Evolutionary conservation across 1,284 basidiomycete species (phyloP).

Genomic region (Boletus nobilissimus): DNA sequence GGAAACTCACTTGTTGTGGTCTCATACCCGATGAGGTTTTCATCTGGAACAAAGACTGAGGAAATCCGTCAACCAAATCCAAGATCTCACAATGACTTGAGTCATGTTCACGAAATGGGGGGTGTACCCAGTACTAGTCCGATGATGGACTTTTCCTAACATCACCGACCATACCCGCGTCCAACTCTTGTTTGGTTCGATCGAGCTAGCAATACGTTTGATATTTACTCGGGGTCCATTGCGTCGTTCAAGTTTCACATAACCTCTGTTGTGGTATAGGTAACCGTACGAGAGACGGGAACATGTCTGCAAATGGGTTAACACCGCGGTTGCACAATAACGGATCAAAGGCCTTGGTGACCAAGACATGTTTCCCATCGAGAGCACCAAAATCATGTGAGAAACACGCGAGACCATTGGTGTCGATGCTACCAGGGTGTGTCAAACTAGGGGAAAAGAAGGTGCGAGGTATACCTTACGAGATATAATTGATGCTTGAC

Average conservation of each 20-base stretch:
- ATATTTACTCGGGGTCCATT: too few relatives aligned
- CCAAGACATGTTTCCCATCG: constrained; percentile 56
- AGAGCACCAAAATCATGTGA: constrained; percentile 46
- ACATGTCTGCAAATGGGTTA: too few relatives aligned
- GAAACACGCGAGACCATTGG: constrained; percentile 62
- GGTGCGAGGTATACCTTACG: constrained; percentile 48
- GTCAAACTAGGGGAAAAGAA: constrained; percentile 30
- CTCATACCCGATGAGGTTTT: constrained; percentile 55
- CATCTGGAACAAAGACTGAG: constrained; percentile 40
- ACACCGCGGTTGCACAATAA: too few relatives aligned
- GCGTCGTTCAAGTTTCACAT: too few relatives aligned
- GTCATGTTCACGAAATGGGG: neutral
- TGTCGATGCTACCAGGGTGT: constrained; percentile 44
- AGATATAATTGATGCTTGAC: constrained; percentile 58
- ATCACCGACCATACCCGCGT: constrained; percentile 43
- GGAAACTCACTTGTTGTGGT: constrained; percentile 51
- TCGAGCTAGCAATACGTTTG: constrained; percentile 56
- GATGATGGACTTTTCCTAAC: constrained; percentile 62
- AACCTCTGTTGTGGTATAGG: constrained; percentile 54
- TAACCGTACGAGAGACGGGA: constrained; percentile 52
- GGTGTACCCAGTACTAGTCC: constrained; percentile 35
- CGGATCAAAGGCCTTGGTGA: constrained; percentile 57
- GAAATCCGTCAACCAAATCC: neutral
- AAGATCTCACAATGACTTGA: neutral
- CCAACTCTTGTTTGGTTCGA: constrained; percentile 54